Percentiles rank a stretch among this genome's conserved stretches.
phyloP scores from a whole-genome alignment of 306 rosid genomes.

The Senna tora region DNA sequence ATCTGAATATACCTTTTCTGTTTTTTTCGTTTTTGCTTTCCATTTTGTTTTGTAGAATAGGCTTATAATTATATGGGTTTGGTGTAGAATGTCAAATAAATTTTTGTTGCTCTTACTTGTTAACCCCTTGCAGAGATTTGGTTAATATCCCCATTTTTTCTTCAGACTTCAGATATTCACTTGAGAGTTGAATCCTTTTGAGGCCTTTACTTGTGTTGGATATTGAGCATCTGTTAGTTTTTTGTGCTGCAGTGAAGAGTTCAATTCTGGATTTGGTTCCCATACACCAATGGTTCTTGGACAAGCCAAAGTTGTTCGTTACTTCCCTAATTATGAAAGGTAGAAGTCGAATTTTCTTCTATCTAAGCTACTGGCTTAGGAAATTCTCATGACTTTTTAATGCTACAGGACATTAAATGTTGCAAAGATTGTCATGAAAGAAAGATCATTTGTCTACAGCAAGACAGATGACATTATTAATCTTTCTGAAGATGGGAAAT shows the following conservation, averaged over 20 bases:
- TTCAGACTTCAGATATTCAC: constrained; percentile 13
- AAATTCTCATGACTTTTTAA: constrained; percentile 39
- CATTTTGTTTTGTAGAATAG: constrained; percentile 9
- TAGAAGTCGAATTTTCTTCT: constrained; percentile 35
- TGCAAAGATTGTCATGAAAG: constrained; percentile 76
- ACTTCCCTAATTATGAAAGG: constrained; percentile 87
- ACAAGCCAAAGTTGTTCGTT: constrained; percentile 92
- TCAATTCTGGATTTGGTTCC: constrained; percentile 93
- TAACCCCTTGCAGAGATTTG: constrained; percentile 20
- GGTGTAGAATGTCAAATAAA: neutral
- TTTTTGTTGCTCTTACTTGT: neutral
- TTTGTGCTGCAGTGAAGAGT: constrained; percentile 71
- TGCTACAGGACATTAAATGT: constrained; percentile 69
- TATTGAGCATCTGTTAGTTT: constrained; percentile 33
- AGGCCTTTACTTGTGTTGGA: constrained; percentile 26
- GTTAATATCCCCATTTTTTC: constrained; percentile 22
- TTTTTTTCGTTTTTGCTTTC: no score
- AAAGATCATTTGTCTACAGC: constrained; percentile 59
- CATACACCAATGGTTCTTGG: constrained; percentile 94
- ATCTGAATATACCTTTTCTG: neutral
- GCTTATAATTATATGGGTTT: constrained; percentile 14
- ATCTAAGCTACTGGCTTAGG: constrained; percentile 19
- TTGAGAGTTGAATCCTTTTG: constrained; percentile 19
- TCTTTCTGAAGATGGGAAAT: constrained; percentile 70
- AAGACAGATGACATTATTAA: constrained; percentile 69